phyloP scores from a whole-genome alignment of 768 basidiomycete species.

The Leccinum imitatum region DNA sequence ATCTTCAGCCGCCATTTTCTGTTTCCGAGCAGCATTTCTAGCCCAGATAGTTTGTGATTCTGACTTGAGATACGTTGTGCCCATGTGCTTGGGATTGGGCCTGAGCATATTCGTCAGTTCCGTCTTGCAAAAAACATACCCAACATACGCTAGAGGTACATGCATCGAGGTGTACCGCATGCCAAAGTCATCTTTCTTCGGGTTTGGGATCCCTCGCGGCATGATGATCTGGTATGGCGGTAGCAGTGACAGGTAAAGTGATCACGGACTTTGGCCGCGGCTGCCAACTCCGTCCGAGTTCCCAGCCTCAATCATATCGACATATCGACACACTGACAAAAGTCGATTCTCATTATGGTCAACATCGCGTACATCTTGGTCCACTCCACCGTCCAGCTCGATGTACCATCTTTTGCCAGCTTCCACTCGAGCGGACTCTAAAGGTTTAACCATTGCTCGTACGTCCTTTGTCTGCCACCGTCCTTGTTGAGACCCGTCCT shows the following conservation, averaged over 20 bases:
- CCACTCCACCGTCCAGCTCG: too few species aligned
- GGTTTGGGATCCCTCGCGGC: conserved; percentile 83
- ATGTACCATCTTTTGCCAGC: too few species aligned
- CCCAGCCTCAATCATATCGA: too few species aligned
- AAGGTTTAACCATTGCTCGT: too few species aligned
- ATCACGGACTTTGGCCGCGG: not conserved
- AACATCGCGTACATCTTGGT: too few species aligned
- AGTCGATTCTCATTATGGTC: too few species aligned
- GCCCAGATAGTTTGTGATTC: conserved; percentile 76
- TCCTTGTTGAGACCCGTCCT: too few species aligned
- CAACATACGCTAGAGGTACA: conserved; percentile 69
- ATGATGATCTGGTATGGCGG: conserved; percentile 36
- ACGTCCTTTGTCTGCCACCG: too few species aligned
- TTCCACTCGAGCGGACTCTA: too few species aligned
- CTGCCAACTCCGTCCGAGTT: too few species aligned
- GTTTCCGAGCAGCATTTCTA: conserved; percentile 58
- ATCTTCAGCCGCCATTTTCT: conserved; percentile 42
- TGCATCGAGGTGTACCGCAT: conserved; percentile 79
- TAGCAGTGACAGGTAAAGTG: not conserved
- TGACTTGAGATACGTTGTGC: conserved; percentile 73
- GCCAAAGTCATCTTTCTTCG: conserved; percentile 77
- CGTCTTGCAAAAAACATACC: conserved; percentile 3
- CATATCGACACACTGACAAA: too few species aligned
- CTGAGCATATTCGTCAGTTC: conserved; percentile 36
- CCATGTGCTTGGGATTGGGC: conserved; percentile 78